phyloP scores from a whole-genome alignment of 2,329 filamentous ascomycete species.

The Coniella lustricola region DNA sequence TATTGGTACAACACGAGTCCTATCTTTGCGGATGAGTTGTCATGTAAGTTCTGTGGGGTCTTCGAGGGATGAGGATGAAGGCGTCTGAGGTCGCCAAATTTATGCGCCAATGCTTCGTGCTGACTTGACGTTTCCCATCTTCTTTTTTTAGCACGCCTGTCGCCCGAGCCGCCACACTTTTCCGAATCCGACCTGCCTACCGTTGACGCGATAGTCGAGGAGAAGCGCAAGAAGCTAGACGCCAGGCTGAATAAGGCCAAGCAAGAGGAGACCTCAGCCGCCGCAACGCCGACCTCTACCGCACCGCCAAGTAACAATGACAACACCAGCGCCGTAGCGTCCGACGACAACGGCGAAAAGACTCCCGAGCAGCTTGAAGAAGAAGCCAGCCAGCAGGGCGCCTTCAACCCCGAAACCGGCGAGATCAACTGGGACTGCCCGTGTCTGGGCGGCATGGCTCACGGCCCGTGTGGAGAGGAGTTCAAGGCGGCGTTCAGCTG shows the following conservation, averaged over 20 bases:
- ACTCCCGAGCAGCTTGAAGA: constrained; percentile 58
- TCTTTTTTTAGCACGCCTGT: constrained; percentile 24
- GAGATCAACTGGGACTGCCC: constrained; percentile 99
- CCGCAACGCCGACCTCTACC: constrained; percentile 13
- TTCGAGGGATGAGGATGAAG: too few species aligned
- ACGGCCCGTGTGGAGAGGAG: constrained; percentile 90
- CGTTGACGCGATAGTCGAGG: constrained; percentile 59
- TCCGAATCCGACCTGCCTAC: constrained; percentile 54
- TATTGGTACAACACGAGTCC: constrained; percentile 94
- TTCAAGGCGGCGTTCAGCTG: constrained; percentile 97
- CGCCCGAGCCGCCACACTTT: constrained; percentile 43
- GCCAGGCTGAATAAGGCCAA: constrained; percentile 19
- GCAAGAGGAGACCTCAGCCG: constrained; percentile 19
- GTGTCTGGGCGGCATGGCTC: constrained; percentile 92
- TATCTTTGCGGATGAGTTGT: constrained; percentile 76
- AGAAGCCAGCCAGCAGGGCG: constrained; percentile 79
- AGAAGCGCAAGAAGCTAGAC: constrained; percentile 48
- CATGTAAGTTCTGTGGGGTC: constrained; percentile 54
- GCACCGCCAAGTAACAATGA: constrained; percentile 25
- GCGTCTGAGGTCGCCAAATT: too few species aligned
- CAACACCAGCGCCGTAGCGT: constrained; percentile 15
- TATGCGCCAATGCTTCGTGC: neutral
- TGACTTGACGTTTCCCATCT: constrained; percentile 1
- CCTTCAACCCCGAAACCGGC: constrained; percentile 96
- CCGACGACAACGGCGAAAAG: constrained; percentile 14